Conservation (phyloP, 2,329 filamentous ascomycete species). For the Xylaria sp. region DNA sequence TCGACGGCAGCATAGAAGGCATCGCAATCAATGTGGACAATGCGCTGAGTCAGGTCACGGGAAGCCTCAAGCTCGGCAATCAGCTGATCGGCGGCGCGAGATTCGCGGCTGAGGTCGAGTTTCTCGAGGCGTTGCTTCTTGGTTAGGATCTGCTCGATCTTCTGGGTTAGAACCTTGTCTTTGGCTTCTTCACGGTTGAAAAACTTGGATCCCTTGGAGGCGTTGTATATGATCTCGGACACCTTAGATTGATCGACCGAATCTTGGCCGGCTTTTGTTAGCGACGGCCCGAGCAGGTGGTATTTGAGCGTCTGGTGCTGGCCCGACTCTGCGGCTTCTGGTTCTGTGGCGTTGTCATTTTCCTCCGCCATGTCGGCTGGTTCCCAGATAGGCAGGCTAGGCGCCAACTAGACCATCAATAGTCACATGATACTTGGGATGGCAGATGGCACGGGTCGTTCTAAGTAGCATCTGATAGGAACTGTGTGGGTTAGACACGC, state of each 20-base stretch:
- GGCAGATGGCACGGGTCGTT: not conserved
- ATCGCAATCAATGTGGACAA: conserved; percentile 96
- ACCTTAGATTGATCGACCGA: conserved; percentile 94
- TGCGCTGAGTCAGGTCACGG: conserved; percentile 83
- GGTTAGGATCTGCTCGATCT: conserved; percentile 82
- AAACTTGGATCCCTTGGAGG: conserved; percentile 95
- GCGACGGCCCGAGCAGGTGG: conserved; percentile 85
- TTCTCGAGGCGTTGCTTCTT: conserved; percentile 81
- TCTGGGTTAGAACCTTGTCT: conserved; percentile 84
- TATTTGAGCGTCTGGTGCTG: conserved; percentile 80
- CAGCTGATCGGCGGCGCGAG: conserved; percentile 81
- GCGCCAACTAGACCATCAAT: conserved; percentile 1
- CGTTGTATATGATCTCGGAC: conserved; percentile 96
- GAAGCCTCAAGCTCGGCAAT: conserved; percentile 81
- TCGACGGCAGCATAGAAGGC: conserved; percentile 98
- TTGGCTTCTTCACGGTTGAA: conserved; percentile 90
- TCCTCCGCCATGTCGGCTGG: conserved; percentile 27
- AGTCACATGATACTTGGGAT: conserved; percentile 26
- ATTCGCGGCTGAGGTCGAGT: conserved; percentile 77
- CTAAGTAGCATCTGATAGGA: too few species aligned
- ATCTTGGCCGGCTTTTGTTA: conserved; percentile 95
- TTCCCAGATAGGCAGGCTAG: conserved; percentile 7
- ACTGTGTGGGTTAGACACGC: conserved; percentile 17
- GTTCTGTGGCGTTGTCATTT: conserved; percentile 24
- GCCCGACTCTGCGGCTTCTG: conserved; percentile 25